Base-by-base conservation (phyloP, 2,329 filamentous ascomycete species). In the Neoscytalidium dimidiatum region DNA sequence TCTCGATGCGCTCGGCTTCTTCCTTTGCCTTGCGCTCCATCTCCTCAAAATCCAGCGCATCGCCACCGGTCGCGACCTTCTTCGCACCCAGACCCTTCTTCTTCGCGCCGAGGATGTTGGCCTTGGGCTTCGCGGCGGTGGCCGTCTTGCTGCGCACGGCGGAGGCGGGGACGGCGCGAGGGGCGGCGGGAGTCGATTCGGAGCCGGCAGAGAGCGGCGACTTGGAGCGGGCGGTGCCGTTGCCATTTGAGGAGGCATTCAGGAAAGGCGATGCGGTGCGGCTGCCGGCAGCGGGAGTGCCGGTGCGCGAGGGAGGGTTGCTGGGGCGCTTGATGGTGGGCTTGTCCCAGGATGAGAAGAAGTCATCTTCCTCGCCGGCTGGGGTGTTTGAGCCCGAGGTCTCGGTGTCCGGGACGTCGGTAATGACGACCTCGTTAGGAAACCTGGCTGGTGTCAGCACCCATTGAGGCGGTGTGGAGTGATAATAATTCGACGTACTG, bases 271-370 rank as follows among this genome's bases (percentile, higher is more conserved):
- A 97, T 4, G 88, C 86, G 11, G 91, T 94, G 71, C 94, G 90
- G 72, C 90, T 90, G 70, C 92, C 85, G 11, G 91, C 87, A 3
- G 92, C 90, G 14, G 94, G 94, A 2, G 95, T 98, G 60, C 88
- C 89, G 48, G 92, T 95, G 74, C 95, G 90, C 41, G 94, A 97
- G 48, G 95, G 86, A 17, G 95, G 94, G 70, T 96, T 96, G 69
- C 92, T 97, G 38, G 94, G 94, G 71, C 93, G 89, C 85, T 98
- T 99, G 81, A 99, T 96, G 4, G 93, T 87, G 23, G 95, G 95
- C 82, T 98, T 97, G 75, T 98, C 95, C 95, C 94, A 99, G 0
- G 93, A 97, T 9, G 94, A 97, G 81, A 99, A 99, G 84, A 99
- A 99, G 77, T 98, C 95, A 74, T 97, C 94, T 21, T 90, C 89